These are phyloP conservation scores for Aleurites moluccanus DNA, from an alignment of 441 rosid genomes.

Conservation along the genomic window DNA sequence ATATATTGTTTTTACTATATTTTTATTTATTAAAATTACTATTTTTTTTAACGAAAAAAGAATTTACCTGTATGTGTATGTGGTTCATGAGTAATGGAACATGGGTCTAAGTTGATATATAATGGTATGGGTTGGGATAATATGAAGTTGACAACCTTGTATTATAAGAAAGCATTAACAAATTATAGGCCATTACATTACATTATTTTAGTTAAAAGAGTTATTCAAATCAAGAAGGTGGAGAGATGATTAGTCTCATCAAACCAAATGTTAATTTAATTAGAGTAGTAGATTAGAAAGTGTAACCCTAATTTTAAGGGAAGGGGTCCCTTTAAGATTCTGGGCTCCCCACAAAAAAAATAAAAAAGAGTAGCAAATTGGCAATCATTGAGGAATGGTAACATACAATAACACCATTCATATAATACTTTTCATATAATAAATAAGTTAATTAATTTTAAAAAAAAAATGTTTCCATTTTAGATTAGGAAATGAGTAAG, in stretches of 20 bases:
- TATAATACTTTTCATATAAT: conserved; percentile 10
- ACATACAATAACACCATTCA: conserved; percentile 27
- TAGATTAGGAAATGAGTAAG: conserved; percentile 34
- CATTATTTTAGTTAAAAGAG: neutral
- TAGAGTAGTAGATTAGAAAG: conserved; percentile 15
- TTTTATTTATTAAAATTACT: neutral
- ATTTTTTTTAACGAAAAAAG: no score
- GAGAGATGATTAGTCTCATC: conserved; percentile 42
- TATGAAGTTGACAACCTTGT: conserved; percentile 27
- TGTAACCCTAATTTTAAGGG: conserved; percentile 32
- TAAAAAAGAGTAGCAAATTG: conserved; percentile 24
- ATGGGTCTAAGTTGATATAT: neutral
- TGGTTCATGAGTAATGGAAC: neutral
- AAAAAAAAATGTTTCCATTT: conserved; percentile 4
- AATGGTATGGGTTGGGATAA: conserved; percentile 1
- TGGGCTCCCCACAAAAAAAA: conserved; percentile 29
- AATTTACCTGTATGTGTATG: neutral
- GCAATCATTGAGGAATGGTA: conserved; percentile 47
- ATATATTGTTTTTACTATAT: neutral
- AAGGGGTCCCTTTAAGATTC: conserved; percentile 41
- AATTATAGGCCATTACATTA: neutral
- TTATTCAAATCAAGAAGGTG: conserved; percentile 34
- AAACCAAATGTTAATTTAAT: conserved; percentile 17
- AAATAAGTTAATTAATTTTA: neutral
- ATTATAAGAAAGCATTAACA: conserved; percentile 21